phyloP scores from a whole-genome alignment of 176 grass and related monocot genomes.

The Urochloa ruziziensis region DNA sequence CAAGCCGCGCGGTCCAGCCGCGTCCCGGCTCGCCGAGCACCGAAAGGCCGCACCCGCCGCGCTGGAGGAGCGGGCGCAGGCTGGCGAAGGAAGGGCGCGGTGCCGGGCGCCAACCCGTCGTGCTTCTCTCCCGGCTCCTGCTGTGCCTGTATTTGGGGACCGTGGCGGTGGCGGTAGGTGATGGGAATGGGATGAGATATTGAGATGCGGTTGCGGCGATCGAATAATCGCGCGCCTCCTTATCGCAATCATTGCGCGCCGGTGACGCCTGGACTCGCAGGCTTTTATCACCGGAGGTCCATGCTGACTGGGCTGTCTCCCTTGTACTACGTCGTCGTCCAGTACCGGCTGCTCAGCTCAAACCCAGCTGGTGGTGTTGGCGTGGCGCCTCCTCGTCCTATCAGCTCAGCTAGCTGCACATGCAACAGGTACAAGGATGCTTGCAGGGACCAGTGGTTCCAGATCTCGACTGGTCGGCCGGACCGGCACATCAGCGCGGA shows the following conservation, averaged over 20 bases:
- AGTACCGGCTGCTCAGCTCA: too few relatives aligned
- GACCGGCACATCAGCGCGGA: too few relatives aligned
- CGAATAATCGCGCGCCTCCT: background rate
- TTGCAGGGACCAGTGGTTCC: too few relatives aligned
- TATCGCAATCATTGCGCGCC: background rate
- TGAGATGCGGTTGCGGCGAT: background rate
- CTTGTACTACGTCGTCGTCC: too few relatives aligned
- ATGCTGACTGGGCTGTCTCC: background rate
- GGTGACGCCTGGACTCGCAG: background rate
- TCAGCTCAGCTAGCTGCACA: background rate
- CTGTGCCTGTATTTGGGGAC: too few relatives aligned
- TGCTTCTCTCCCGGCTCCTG: background rate
- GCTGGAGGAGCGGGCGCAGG: too few relatives aligned
- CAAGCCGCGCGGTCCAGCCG: background rate
- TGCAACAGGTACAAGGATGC: too few relatives aligned
- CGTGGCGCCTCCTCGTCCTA: background rate
- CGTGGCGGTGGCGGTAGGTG: too few relatives aligned
- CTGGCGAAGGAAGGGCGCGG: background rate
- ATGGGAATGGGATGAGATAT: background rate
- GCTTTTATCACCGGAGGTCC: background rate
- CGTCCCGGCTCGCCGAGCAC: background rate
- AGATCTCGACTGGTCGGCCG: background rate
- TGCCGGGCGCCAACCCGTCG: too few relatives aligned
- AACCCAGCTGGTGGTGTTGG: too few relatives aligned
- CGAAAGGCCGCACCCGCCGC: background rate